These are phyloP conservation scores for Xylaria sp. DNA, from an alignment of 2,329 filamentous ascomycete genomes.

Conservation along the genomic window DNA sequence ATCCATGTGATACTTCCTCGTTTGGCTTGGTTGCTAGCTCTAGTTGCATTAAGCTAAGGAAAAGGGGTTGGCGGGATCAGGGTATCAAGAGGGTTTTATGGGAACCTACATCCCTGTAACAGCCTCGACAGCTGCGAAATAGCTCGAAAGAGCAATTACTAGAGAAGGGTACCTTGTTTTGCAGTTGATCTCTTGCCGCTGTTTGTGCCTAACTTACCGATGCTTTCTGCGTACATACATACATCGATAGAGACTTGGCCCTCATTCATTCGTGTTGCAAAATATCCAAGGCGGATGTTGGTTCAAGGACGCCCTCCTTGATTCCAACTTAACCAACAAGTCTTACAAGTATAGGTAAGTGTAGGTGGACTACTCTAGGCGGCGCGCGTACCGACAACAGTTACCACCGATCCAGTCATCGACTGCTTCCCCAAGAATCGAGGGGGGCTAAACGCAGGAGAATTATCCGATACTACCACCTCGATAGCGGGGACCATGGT, in stretches of 20 bases:
- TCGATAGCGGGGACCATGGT: slow-evolving; percentile 1
- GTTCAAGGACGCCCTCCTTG: neutral
- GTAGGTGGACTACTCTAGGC: neutral
- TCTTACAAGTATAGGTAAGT: neutral
- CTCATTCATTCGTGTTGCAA: neutral
- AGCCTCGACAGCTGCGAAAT: neutral
- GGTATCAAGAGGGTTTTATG: slow-evolving; percentile 16
- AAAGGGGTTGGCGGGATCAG: slow-evolving; percentile 29
- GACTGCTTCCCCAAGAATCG: slow-evolving; percentile 4
- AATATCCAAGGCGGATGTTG: neutral
- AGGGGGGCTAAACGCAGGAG: slow-evolving; percentile 4
- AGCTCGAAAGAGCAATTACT: slow-evolving; percentile 1
- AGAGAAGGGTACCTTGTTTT: neutral
- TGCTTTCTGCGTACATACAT: neutral
- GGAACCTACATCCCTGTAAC: slow-evolving; percentile 3
- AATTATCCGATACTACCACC: slow-evolving; percentile 10
- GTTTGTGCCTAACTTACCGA: neutral
- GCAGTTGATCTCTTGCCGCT: neutral
- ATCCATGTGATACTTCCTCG: slow-evolving; percentile 29
- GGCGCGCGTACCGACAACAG: neutral
- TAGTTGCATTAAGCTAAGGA: slow-evolving; percentile 22
- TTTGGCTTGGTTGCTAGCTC: slow-evolving; percentile 23
- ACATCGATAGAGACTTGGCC: too few relatives aligned
- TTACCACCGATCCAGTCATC: neutral
- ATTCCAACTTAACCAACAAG: neutral